A percentile compares a stretch with the other conserved stretches of the same genome.
Evolutionary conservation across 306 rosid species (phyloP).

Genomic region (Lupinus albus): DNA sequence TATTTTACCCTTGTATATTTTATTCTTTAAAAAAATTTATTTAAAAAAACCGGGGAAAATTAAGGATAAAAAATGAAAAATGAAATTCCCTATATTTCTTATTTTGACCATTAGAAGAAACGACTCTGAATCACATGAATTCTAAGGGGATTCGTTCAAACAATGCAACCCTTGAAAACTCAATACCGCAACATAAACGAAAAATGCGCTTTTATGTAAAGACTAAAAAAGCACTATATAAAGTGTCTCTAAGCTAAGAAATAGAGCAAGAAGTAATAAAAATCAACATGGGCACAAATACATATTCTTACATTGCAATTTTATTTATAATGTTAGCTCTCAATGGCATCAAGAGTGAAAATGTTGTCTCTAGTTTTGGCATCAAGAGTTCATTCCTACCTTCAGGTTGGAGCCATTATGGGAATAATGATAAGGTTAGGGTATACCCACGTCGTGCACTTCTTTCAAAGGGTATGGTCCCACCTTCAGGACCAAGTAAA

Average conservation of each 20-base stretch:
- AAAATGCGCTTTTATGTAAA: background rate
- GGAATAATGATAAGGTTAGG: background rate
- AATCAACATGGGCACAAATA: background rate
- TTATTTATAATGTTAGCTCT: background rate
- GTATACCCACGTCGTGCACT: background rate
- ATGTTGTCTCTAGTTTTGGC: background rate
- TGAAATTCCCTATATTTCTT: too few relatives aligned
- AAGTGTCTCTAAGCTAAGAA: too few relatives aligned
- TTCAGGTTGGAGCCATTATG: background rate
- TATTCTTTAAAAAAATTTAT: too few relatives aligned
- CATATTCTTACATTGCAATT: background rate
- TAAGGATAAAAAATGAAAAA: too few relatives aligned
- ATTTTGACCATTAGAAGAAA: too few relatives aligned
- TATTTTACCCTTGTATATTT: too few relatives aligned
- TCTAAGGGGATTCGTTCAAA: slow-evolving; percentile 22
- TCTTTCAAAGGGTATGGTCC: background rate
- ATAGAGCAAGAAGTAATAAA: background rate
- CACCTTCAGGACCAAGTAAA: slow-evolving; percentile 6
- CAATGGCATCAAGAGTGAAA: background rate
- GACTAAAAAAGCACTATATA: too few relatives aligned
- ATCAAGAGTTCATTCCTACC: background rate
- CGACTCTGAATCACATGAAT: background rate
- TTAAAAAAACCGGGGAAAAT: too few relatives aligned
- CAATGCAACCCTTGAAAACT: background rate
- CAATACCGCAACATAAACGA: background rate